A percentile compares a stretch with the other conserved stretches of the same genome.
Conservation (phyloP, 2,329 filamentous ascomycete species). For the Fusarium haematococcum region DNA sequence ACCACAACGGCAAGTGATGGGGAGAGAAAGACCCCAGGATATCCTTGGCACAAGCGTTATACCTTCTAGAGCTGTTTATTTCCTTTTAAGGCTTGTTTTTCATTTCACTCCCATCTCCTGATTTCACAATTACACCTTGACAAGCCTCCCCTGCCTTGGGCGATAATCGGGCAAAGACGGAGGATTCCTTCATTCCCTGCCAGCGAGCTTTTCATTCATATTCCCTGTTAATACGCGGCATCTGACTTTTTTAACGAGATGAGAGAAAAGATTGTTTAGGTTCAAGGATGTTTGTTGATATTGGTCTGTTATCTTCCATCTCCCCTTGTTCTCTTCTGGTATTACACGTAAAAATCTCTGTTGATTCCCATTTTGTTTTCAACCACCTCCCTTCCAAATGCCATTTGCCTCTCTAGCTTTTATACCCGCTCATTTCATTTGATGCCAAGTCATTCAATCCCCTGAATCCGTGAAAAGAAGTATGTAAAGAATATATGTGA, state of each 20-base stretch:
- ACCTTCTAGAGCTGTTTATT: not conserved
- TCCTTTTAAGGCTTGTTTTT: not conserved
- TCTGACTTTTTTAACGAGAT: not conserved
- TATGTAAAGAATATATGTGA: constrained; percentile 6
- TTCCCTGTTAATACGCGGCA: constrained; percentile 14
- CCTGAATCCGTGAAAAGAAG: constrained; percentile 2
- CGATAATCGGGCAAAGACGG: not conserved
- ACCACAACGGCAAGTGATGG: not conserved
- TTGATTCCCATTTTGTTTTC: constrained; percentile 19
- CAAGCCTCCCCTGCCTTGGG: constrained; percentile 22
- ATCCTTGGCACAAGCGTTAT: not conserved
- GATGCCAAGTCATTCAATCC: constrained; percentile 19
- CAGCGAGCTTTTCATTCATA: not conserved
- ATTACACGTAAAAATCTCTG: constrained; percentile 28
- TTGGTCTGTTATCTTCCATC: constrained; percentile 9
- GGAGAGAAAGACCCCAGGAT: not conserved
- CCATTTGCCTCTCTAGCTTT: constrained; percentile 17
- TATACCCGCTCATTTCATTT: constrained; percentile 27
- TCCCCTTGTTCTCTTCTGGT: constrained; percentile 9
- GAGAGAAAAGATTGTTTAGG: not conserved
- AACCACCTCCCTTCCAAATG: constrained; percentile 4
- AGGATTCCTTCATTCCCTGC: not conserved
- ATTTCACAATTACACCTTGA: constrained; percentile 8
- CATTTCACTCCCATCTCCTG: constrained; percentile 14
- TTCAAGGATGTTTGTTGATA: constrained; percentile 4